A percentile compares a stretch with the other conserved stretches of the same genome.
Evolutionary conservation across 2,329 filamentous ascomycete species (phyloP).

Genomic region (Ophiostoma himal-ulmi): DNA sequence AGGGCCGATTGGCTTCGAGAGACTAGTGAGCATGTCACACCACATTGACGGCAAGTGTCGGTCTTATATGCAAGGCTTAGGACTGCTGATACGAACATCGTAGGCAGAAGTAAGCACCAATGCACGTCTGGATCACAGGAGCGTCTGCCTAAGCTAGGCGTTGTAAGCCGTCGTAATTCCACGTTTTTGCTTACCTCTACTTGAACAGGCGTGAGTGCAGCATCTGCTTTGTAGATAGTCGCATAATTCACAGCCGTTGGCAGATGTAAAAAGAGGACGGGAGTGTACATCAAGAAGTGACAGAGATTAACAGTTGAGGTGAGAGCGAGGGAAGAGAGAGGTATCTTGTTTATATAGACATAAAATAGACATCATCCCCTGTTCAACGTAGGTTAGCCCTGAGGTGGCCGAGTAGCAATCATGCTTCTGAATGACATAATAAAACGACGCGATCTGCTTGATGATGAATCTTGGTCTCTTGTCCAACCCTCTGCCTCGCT

Average conservation of each 20-base stretch:
- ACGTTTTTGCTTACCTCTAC: neutral
- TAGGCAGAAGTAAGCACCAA: neutral
- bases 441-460: too few species aligned
- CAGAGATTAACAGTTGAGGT: too few species aligned
- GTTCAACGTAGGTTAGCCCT: too few species aligned
- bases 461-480: too few species aligned
- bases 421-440: too few species aligned
- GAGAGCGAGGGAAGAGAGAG: too few species aligned
- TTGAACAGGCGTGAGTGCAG: neutral
- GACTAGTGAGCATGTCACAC: neutral
- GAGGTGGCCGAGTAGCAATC: too few species aligned
- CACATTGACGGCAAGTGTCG: neutral
- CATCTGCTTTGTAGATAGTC: neutral
- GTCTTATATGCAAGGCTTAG: neutral
- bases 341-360: too few species aligned
- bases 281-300: too few species aligned
- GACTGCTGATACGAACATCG: neutral
- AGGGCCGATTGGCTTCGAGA: neutral
- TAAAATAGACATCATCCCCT: too few species aligned
- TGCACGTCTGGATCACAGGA: neutral
- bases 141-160: neutral
- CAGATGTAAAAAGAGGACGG: neutral
- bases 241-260: neutral
- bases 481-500: neutral
- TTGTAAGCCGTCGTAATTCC: neutral